These are phyloP conservation scores for Aphanomyces invadans DNA, from an alignment of 352 stramenopile species.

Conservation along the genomic window DNA sequence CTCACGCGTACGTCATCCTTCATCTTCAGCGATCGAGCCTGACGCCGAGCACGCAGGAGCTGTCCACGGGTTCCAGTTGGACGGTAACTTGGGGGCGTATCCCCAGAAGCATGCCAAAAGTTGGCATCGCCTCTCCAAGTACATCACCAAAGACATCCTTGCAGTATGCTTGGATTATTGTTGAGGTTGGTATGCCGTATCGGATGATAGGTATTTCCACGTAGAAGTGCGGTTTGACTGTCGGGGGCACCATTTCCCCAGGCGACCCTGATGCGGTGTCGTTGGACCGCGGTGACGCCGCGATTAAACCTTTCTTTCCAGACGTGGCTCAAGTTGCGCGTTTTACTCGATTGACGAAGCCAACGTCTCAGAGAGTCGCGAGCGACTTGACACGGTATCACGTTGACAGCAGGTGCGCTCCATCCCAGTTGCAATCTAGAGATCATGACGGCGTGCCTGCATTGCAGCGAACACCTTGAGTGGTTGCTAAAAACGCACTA, in stretches of 20 bases:
- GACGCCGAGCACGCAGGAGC: constrained; percentile 33
- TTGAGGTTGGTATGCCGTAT: too few species aligned
- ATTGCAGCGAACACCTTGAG: constrained; percentile 13
- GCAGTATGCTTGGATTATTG: too few species aligned
- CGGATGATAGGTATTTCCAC: not conserved
- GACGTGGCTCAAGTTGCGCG: constrained; percentile 63
- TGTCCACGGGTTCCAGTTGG: constrained; percentile 69
- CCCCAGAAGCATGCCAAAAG: constrained; percentile 65
- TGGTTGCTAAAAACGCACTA: not conserved
- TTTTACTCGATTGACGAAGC: constrained; percentile 53
- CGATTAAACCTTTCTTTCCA: constrained; percentile 59
- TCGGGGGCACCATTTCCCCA: constrained; percentile 57
- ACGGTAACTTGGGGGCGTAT: constrained; percentile 69
- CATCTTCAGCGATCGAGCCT: not conserved
- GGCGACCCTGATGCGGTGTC: constrained; percentile 49
- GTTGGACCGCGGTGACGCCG: constrained; percentile 15
- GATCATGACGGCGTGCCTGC: not conserved
- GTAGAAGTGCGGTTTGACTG: constrained; percentile 57
- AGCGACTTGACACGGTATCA: constrained; percentile 63
- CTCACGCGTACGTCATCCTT: constrained; percentile 44
- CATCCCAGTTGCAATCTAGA: not conserved
- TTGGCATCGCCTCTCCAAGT: constrained; percentile 62
- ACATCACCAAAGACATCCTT: constrained; percentile 53
- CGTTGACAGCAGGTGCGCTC: constrained; percentile 59
- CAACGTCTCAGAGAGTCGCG: constrained; percentile 30